These are phyloP conservation scores for Coniosporium tulheliwenetii DNA, from an alignment of 2,329 filamentous ascomycete species.

Conservation along the genomic window DNA sequence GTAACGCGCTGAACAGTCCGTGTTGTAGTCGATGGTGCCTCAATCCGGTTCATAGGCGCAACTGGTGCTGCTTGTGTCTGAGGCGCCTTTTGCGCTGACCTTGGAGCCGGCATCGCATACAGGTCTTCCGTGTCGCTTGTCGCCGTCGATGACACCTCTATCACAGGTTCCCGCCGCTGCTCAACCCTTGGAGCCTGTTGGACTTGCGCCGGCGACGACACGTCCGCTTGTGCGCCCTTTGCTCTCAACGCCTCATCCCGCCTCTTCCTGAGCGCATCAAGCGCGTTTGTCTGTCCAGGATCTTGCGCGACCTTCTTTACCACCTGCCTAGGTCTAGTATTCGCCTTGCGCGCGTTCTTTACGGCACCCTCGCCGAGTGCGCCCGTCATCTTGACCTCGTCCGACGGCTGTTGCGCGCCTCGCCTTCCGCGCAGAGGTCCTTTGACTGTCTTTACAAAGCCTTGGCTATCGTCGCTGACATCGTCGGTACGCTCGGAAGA, in stretches of 20 bases:
- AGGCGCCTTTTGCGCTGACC: no score
- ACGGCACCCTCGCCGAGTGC: slow-evolving; percentile 13
- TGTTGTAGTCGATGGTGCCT: slow-evolving; percentile 11
- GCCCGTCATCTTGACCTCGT: slow-evolving; percentile 18
- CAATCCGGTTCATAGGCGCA: neutral
- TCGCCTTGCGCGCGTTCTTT: slow-evolving; percentile 1
- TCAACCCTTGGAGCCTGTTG: no score
- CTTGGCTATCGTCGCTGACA: slow-evolving; percentile 21
- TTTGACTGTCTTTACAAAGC: slow-evolving; percentile 15
- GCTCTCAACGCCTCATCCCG: slow-evolving; percentile 13
- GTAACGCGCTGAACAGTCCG: slow-evolving; percentile 16
- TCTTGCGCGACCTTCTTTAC: slow-evolving; percentile 11
- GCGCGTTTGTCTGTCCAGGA: slow-evolving; percentile 11
- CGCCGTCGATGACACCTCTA: no score
- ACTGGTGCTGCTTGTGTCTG: no score
- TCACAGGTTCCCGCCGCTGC: no score
- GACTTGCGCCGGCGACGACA: no score
- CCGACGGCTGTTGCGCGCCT: slow-evolving; percentile 6
- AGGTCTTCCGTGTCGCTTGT: no score
- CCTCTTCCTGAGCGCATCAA: slow-evolving; percentile 16
- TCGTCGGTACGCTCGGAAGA: slow-evolving; percentile 7
- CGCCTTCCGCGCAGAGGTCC: slow-evolving; percentile 5
- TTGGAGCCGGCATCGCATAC: no score
- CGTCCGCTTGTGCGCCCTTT: neutral
- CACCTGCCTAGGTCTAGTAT: slow-evolving; percentile 1